phyloP scores from a whole-genome alignment of 2,329 filamentous ascomycete species.

The Alternaria burnsii region DNA sequence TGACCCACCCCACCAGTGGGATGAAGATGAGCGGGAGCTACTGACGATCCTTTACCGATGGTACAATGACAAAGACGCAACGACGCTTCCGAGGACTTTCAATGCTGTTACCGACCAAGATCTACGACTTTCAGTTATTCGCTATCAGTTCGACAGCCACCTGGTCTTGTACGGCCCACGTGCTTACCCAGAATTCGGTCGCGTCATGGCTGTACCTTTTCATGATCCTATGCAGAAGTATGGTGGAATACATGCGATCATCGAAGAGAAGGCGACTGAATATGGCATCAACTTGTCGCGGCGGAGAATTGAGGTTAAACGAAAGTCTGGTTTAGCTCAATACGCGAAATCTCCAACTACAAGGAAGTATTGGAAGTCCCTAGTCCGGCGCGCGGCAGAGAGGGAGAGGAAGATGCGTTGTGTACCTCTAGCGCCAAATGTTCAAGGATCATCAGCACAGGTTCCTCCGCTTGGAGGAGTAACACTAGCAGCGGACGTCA shows the following conservation, averaged over 20 bases:
- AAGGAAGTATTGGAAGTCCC: background rate
- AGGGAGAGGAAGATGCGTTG: background rate
- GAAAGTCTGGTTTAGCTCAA: conserved; percentile 7
- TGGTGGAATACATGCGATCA: background rate
- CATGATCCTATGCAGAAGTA: conserved; percentile 17
- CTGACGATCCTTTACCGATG: conserved; percentile 19
- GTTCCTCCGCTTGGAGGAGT: background rate
- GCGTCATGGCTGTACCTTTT: conserved; percentile 13
- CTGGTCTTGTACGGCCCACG: conserved; percentile 10
- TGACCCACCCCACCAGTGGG: conserved; percentile 5
- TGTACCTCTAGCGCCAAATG: background rate
- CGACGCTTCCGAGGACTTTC: conserved; percentile 12
- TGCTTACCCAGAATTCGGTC: conserved; percentile 10
- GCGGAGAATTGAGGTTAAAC: background rate
- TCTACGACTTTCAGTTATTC: background rate
- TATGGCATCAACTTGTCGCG: conserved; percentile 1
- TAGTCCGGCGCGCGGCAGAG: background rate
- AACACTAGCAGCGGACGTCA: background rate
- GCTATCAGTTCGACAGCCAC: conserved; percentile 16
- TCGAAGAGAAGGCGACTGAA: conserved; percentile 5
- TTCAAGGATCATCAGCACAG: fast-evolving
- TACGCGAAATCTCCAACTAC: conserved; percentile 10
- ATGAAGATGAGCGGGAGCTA: conserved; percentile 13
- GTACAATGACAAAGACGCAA: background rate
- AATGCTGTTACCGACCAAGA: conserved; percentile 14